phyloP scores from a whole-genome alignment of 179 eudicot genomes.

The Vitellaria paradoxa region DNA sequence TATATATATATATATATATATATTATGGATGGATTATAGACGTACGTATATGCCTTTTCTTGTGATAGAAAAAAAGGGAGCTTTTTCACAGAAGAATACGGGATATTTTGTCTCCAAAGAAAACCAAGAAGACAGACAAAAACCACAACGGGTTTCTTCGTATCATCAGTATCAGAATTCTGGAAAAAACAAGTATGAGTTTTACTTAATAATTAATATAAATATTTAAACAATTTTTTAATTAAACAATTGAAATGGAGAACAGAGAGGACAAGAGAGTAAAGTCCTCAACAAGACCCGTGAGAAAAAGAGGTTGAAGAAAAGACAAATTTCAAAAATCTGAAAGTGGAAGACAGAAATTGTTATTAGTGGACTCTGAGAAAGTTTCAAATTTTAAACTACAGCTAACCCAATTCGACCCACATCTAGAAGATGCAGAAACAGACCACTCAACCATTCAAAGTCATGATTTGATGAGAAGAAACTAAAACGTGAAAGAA shows the following conservation, averaged over 20 bases:
- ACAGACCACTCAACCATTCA: too few species aligned
- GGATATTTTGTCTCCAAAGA: background rate
- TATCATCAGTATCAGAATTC: background rate
- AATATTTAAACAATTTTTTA: background rate
- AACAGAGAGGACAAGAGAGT: too few species aligned
- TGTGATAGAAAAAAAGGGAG: background rate
- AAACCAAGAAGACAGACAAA: background rate
- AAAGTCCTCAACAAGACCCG: too few species aligned
- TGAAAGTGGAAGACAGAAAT: constrained; percentile 3
- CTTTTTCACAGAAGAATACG: background rate
- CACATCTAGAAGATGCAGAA: background rate
- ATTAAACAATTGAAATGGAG: too few species aligned
- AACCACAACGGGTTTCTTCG: background rate
- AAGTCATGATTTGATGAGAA: background rate
- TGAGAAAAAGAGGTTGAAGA: background rate
- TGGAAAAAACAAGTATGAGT: background rate
- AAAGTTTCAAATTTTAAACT: background rate
- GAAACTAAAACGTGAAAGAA: background rate
- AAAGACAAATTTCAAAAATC: constrained; percentile 4
- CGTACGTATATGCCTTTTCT: background rate
- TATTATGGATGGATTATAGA: too few species aligned
- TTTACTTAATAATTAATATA: background rate
- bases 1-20: background rate
- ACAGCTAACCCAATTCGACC: background rate
- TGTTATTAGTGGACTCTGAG: background rate